A percentile compares a stretch with the other conserved stretches of the same genome.
Conservation (phyloP, 2,329 filamentous ascomycete genomes). For the Fusarium mundagurra region DNA sequence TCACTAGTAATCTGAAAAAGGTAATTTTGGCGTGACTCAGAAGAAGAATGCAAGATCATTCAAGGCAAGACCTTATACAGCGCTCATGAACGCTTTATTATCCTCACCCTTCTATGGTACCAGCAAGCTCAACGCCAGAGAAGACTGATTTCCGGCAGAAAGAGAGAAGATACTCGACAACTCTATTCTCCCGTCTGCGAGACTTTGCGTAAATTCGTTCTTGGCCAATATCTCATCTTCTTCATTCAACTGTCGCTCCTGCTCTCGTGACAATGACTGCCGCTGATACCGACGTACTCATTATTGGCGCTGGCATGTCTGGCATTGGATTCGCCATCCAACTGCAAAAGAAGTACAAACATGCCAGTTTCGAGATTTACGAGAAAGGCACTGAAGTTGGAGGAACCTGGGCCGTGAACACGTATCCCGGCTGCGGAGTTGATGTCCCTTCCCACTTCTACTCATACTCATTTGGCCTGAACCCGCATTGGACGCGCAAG, state of each 20-base stretch:
- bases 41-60: neutral
- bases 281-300: neutral
- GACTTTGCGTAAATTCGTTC: neutral
- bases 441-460: neutral
- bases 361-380: neutral
- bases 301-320: neutral
- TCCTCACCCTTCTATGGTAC: neutral
- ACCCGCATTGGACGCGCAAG: neutral
- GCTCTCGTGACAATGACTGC: neutral
- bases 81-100: neutral
- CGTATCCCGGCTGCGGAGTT: neutral
- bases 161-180: rapidly evolving
- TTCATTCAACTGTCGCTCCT: neutral
- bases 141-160: rapidly evolving
- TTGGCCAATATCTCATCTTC: neutral
- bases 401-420: neutral
- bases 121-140: neutral
- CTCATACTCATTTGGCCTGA: neutral
- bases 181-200: neutral
- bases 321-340: neutral
- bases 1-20: neutral
- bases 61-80: neutral
- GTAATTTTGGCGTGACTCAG: neutral
- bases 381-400: neutral
- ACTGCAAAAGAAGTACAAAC: neutral